Conservation (phyloP, 228 moss, liverwort and hornwort genomes). For the Sphagnum magellanicum region DNA sequence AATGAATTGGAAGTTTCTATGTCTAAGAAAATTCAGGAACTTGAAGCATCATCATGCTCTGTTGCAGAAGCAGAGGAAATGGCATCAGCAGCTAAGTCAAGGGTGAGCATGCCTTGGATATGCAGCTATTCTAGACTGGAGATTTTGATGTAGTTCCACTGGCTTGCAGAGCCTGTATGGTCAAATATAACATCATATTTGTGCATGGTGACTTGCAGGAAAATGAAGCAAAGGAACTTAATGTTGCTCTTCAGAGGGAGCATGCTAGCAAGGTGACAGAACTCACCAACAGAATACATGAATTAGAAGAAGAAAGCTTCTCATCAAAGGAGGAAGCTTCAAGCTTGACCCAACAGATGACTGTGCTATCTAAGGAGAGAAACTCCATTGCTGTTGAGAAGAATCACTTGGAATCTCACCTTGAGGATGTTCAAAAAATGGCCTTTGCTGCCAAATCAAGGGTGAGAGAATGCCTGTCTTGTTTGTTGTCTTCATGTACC, state of each 20-base stretch:
- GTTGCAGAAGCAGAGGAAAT: no score
- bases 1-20: no score
- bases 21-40: no score
- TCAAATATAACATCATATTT: no score
- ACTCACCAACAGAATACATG: conserved; percentile 16
- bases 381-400: background rate
- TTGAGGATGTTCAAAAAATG: conserved; percentile 20
- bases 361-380: conserved; percentile 15
- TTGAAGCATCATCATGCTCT: no score
- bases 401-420: background rate
- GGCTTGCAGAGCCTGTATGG: no score
- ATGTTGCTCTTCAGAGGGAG: conserved; percentile 10
- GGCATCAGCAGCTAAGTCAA: no score
- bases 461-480: background rate
- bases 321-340: conserved; percentile 21
- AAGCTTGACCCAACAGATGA: conserved; percentile 8
- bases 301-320: conserved; percentile 22
- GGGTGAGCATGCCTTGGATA: no score
- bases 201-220: conserved; percentile 1
- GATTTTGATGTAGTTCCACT: no score
- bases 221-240: conserved; percentile 23
- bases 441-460: conserved; percentile 9
- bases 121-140: no score
- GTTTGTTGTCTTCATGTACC: no score
- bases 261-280: conserved; percentile 10